Evolutionary conservation across 108 stramenopile genomes (phyloP).

Genomic region (Hondaea fermentalgiana): DNA sequence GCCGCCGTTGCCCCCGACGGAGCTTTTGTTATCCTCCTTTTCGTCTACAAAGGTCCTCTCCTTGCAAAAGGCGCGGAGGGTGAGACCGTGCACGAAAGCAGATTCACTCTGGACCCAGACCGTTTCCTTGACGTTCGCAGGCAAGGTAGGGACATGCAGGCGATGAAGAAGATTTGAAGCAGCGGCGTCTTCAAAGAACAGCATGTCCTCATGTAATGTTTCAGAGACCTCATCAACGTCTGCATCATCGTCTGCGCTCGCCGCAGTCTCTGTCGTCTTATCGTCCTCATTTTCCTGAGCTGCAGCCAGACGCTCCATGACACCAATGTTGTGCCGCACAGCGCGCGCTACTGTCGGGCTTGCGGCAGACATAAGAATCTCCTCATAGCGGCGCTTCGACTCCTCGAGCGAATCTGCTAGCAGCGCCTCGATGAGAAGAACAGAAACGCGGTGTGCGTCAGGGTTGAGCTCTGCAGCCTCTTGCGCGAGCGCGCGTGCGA

Average conservation of each 20-base stretch:
- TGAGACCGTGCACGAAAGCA: not conserved
- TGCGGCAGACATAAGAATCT: not conserved
- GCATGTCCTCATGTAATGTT: not conserved
- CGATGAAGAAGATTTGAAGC: not conserved
- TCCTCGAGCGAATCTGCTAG: not conserved
- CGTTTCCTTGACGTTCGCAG: not conserved
- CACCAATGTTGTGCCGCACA: not conserved
- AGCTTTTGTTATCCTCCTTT: not conserved
- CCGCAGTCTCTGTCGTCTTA: not conserved
- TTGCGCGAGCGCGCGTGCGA: not conserved
- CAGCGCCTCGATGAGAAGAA: not conserved
- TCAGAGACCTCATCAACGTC: not conserved
- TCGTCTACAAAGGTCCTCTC: not conserved
- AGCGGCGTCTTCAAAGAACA: not conserved
- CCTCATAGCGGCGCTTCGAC: not conserved
- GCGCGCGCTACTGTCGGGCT: not conserved
- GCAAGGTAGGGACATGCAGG: not conserved
- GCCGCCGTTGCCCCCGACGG: not conserved
- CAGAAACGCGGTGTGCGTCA: not conserved
- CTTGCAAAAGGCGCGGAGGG: not conserved
- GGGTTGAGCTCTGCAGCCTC: not conserved
- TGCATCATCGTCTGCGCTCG: not conserved
- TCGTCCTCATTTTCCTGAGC: not conserved
- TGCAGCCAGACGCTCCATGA: not conserved
- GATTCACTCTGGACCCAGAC: not conserved